These are phyloP conservation scores for Nidularia sp. DNA, from an alignment of 768 basidiomycete species.

Conservation along the genomic window DNA sequence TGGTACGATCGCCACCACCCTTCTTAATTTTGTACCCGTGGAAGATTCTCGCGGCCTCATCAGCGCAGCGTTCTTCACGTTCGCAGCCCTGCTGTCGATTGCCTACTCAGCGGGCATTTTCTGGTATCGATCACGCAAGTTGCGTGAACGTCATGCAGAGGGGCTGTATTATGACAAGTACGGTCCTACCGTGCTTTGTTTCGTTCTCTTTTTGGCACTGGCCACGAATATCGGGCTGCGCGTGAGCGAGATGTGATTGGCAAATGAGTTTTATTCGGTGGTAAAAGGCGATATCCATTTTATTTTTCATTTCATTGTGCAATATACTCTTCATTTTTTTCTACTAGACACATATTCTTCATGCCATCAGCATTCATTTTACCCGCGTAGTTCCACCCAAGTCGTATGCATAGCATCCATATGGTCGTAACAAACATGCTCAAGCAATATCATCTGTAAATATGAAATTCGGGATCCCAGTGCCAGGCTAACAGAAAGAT, in stretches of 20 bases:
- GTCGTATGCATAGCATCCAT: too few species aligned
- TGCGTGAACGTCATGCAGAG: constrained; percentile 69
- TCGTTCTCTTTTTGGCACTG: constrained; percentile 65
- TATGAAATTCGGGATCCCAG: too few species aligned
- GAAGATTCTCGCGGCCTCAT: constrained; percentile 77
- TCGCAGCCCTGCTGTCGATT: constrained; percentile 85
- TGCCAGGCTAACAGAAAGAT: too few species aligned
- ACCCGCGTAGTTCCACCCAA: too few species aligned
- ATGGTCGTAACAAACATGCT: too few species aligned
- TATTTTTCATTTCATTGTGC: too few species aligned
- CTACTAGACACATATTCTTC: too few species aligned
- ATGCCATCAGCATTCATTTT: too few species aligned
- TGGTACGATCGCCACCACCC: constrained; percentile 83
- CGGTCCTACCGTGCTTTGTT: constrained; percentile 74
- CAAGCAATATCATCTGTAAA: too few species aligned
- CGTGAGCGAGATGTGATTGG: constrained; percentile 46
- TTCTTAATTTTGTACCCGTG: constrained; percentile 80
- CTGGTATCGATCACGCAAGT: constrained; percentile 64
- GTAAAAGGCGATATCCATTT: too few species aligned
- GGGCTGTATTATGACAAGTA: constrained; percentile 89
- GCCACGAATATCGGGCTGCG: constrained; percentile 74
- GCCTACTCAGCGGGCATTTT: constrained; percentile 84
- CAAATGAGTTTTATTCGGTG: too few species aligned
- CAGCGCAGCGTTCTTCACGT: constrained; percentile 83
- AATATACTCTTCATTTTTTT: too few species aligned